Evolutionary conservation across 306 rosid genomes (phyloP).

Genomic region (Trifolium repens): DNA sequence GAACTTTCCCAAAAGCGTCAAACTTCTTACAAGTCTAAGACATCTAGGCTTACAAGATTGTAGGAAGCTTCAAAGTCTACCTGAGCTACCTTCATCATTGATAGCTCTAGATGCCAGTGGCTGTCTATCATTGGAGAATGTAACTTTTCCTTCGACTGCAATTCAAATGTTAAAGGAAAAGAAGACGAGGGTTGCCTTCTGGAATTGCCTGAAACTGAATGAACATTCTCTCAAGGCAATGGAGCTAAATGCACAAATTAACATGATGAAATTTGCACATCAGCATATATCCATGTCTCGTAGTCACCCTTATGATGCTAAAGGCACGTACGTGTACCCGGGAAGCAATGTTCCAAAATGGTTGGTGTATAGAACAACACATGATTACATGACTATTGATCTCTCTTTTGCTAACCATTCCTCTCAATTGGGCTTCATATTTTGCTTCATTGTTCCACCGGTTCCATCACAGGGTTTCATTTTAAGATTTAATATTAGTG

Average conservation of each 20-base stretch:
- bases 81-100: slow-evolving; percentile 36
- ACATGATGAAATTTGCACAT: not conserved
- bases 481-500: not conserved
- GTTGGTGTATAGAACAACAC: slow-evolving; percentile 6
- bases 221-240: slow-evolving; percentile 13
- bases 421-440: not conserved
- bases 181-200: not conserved
- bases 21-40: not conserved
- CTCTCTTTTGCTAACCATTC: not conserved
- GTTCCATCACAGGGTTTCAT: not conserved
- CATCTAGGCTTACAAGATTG: not conserved
- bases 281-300: not conserved
- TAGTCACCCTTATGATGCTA: not conserved
- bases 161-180: slow-evolving; percentile 5
- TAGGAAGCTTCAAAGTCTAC: not conserved
- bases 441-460: slow-evolving; percentile 9
- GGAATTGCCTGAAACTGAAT: slow-evolving; percentile 27
- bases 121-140: not conserved
- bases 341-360: slow-evolving; percentile 14
- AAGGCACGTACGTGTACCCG: slow-evolving; percentile 4
- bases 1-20: not conserved
- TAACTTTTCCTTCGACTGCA: slow-evolving; percentile 1
- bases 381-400: slow-evolving; percentile 14
- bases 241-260: slow-evolving; percentile 1
- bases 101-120: not conserved